Conservation (phyloP, 1,284 basidiomycete species). For the Apiotrichum brassicae region DNA sequence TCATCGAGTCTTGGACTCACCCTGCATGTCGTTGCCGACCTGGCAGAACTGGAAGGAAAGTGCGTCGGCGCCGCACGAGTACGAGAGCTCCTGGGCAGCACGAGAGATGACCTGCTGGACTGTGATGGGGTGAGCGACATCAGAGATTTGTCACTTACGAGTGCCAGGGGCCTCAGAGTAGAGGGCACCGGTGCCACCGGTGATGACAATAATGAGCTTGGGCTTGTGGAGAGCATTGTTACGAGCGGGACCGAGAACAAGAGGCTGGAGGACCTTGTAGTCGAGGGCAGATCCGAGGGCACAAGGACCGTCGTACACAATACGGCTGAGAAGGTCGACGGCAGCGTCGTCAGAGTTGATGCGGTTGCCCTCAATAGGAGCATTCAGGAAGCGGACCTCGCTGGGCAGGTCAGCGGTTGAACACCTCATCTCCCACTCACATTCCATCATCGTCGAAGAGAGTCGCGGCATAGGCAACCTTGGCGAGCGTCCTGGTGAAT, state of each 20-base stretch:
- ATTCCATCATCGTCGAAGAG: constrained; percentile 49
- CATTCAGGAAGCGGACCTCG: constrained; percentile 49
- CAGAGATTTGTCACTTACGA: constrained; percentile 1
- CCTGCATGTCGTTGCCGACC: constrained; percentile 13
- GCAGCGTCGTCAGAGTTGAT: constrained; percentile 44
- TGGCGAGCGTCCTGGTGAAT: constrained; percentile 35
- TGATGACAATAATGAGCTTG: constrained; percentile 46
- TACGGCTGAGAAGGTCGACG: constrained; percentile 27
- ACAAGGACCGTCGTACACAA: constrained; percentile 32
- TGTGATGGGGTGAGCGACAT: neutral
- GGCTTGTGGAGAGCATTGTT: constrained; percentile 45
- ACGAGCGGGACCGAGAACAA: constrained; percentile 47
- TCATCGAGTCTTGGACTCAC: neutral
- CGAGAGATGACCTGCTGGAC: constrained; percentile 9
- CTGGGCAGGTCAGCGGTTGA: constrained; percentile 19
- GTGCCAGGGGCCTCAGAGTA: constrained; percentile 10
- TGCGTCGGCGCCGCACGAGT: constrained; percentile 6
- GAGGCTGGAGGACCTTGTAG: constrained; percentile 49
- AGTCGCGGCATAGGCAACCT: constrained; percentile 45
- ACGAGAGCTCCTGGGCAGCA: constrained; percentile 9
- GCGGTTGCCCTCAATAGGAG: constrained; percentile 45
- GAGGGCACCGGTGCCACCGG: constrained; percentile 24
- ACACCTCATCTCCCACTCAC: constrained; percentile 8
- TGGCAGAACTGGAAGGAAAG: constrained; percentile 16
- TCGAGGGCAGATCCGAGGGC: constrained; percentile 44